Conservation (phyloP, 2,329 filamentous ascomycete species). For the Fusarium pseudocircinatum region DNA sequence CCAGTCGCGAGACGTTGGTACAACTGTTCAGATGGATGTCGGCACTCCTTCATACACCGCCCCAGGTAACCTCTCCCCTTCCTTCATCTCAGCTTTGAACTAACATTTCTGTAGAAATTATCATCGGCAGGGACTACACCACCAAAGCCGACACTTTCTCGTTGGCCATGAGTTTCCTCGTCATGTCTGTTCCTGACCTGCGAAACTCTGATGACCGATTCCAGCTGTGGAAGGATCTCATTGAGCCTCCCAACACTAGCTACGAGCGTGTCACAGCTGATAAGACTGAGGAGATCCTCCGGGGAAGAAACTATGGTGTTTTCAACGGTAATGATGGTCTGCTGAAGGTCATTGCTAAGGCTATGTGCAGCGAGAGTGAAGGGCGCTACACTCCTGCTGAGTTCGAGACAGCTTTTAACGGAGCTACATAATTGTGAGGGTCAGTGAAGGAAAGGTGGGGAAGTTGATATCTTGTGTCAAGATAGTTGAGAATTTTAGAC, state of each 20-base stretch:
- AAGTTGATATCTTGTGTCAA: accelerated
- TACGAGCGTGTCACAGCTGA: neutral
- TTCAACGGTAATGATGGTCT: slow-evolving; percentile 11
- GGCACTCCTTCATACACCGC: slow-evolving; percentile 14
- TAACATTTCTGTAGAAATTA: too few species aligned
- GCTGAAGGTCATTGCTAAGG: slow-evolving; percentile 8
- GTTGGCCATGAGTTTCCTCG: neutral
- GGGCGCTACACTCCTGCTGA: slow-evolving; percentile 3
- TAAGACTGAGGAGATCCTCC: neutral
- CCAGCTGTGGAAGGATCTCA: slow-evolving; percentile 19
- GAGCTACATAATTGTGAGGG: neutral
- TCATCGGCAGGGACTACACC: neutral
- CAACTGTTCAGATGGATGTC: neutral
- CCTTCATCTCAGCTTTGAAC: too few species aligned
- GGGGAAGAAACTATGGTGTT: neutral
- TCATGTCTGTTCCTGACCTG: slow-evolving; percentile 6
- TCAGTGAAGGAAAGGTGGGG: accelerated
- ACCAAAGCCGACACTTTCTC: slow-evolving; percentile 13
- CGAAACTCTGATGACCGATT: neutral
- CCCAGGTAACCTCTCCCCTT: too few species aligned
- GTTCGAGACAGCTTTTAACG: slow-evolving; percentile 1
- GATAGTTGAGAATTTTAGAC: neutral
- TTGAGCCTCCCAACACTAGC: neutral
- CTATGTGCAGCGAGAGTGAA: slow-evolving; percentile 1
- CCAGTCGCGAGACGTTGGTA: neutral